Base-by-base conservation (phyloP, 2,329 filamentous ascomycete species). In the Aspergillus phoenicis region DNA sequence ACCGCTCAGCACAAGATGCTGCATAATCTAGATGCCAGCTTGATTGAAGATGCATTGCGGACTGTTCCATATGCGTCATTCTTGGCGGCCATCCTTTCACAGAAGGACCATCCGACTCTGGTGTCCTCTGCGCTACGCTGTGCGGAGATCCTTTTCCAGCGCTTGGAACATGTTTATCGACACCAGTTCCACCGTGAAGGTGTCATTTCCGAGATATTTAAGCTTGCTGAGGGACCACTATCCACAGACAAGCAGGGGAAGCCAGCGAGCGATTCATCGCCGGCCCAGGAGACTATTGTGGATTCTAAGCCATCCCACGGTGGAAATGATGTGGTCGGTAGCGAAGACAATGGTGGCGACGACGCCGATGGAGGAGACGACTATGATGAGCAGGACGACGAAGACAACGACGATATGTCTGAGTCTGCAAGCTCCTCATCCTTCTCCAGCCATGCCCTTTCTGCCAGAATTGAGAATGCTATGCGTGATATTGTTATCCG, bases 151-250 rank as follows among this genome's bases (percentile, higher is more conserved):
- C 84, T 99, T 1, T 84, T 97, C 62, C 89, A 88, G 70, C 88
- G 96, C 17, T 81, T 99, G 5, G 91, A 93, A 64, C 84, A 89
- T 22, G 91, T 98, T 30, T 99, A 99, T 73, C 89, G 91, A 26
- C 96, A 97, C 70, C 96, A 99, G 70, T 94, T 99, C 68, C 96
- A 99, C 72, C 91, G 95, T 0, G 96, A 99, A 78, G 95, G 95
- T 38, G 95, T 99, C 47, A 93, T 98, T 68, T 84, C 90, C 1
- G 94, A 99, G 74, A 96, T 99, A 55, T 84, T 87, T 30, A 94
- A 93, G 71, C 81, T 99, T 33, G 89, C 92, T 0, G 83, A 83
- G 58, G 71, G 70, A 24, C 64, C 70, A 5, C 63, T 77, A 8
- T 72, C 75, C 2, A 64, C 62, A 5, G 71, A 73, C 30, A 68